Conservation (phyloP, 352 stramenopile genomes). For the Pythium rishiriense region DNA sequence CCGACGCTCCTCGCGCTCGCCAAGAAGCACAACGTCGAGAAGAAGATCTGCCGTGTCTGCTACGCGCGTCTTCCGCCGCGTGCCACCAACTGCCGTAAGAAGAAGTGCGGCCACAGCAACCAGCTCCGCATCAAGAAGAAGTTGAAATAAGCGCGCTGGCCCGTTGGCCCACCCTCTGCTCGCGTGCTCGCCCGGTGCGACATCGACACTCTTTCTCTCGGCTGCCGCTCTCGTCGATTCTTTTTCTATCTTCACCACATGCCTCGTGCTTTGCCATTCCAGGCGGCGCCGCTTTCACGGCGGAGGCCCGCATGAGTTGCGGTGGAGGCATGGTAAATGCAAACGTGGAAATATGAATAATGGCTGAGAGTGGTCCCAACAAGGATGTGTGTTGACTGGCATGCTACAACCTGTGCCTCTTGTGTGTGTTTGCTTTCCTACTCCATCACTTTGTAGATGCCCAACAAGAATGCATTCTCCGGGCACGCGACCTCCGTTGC, state of each 20-base stretch:
- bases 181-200: conserved; percentile 13
- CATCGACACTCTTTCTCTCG: conserved; percentile 25
- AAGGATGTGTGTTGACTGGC: conserved; percentile 1
- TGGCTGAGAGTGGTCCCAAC: conserved; percentile 24
- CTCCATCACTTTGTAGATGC: too few relatives aligned
- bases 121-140: conserved; percentile 99
- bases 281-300: not conserved
- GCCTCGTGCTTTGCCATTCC: not conserved
- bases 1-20: conserved; percentile 97
- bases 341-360: conserved; percentile 27
- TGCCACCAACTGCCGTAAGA: conserved; percentile 99
- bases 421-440: too few relatives aligned
- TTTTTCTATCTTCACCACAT: conserved; percentile 1
- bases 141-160: conserved; percentile 90
- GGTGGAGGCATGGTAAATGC: conserved; percentile 14
- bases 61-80: conserved; percentile 99
- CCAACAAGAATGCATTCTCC: too few relatives aligned
- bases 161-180: conserved; percentile 6
- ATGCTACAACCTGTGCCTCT: not conserved
- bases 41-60: conserved; percentile 99
- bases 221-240: conserved; percentile 19
- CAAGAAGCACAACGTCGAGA: conserved; percentile 99
- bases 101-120: conserved; percentile 99
- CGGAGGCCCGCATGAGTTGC: not conserved
- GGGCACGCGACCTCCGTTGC: too few relatives aligned